Evolutionary conservation across 768 basidiomycete genomes (phyloP).

Genomic region (Piloderma croceum): DNA sequence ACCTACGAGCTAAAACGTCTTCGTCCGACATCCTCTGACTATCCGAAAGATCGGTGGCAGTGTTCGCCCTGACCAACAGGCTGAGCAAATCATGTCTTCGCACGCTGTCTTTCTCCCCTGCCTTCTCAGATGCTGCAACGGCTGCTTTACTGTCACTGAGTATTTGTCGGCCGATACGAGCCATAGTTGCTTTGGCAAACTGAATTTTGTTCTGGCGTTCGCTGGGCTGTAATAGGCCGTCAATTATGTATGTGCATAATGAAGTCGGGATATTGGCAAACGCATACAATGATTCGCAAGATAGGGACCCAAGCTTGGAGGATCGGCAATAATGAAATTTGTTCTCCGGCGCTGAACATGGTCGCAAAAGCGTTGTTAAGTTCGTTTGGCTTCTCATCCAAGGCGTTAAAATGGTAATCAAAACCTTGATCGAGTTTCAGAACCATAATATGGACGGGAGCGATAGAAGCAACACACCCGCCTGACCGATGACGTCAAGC

Average conservation of each 20-base stretch:
- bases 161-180: constrained; percentile 32
- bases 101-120: constrained; percentile 23
- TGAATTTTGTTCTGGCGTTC: constrained; percentile 32
- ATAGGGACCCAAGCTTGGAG: constrained; percentile 21
- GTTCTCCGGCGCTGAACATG: constrained; percentile 18
- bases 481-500: constrained; percentile 35
- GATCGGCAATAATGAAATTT: constrained; percentile 6
- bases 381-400: constrained; percentile 24
- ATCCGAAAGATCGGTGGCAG: constrained; percentile 43
- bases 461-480: constrained; percentile 26
- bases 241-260: not conserved
- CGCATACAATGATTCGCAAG: constrained; percentile 22
- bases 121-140: constrained; percentile 14
- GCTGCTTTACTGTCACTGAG: constrained; percentile 33
- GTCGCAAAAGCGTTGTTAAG: constrained; percentile 29
- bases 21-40: constrained; percentile 39
- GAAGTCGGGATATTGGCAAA: not conserved
- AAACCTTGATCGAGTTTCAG: too few relatives aligned
- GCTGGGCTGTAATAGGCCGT: constrained; percentile 16
- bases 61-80: constrained; percentile 44
- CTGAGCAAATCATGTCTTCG: constrained; percentile 39
- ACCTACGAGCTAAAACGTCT: constrained; percentile 36
- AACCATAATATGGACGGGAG: too few relatives aligned
- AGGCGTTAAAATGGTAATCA: constrained; percentile 30
- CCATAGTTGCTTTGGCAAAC: constrained; percentile 22